Base-by-base conservation (phyloP, 768 basidiomycete genomes). In the Leccinum incarnatum region DNA sequence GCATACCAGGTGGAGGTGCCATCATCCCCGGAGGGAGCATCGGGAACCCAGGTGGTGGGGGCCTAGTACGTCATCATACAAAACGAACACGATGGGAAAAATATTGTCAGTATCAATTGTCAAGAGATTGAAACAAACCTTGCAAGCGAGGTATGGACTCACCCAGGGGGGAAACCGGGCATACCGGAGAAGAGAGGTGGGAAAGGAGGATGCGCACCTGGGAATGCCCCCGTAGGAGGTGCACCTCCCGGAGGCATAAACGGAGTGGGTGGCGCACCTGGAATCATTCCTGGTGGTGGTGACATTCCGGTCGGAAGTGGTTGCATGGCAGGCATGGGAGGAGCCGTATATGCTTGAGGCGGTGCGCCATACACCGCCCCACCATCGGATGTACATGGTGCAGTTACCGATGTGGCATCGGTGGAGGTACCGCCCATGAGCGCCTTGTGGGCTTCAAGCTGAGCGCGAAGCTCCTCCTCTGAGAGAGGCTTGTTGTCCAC, bases 391-490 rank as follows among this genome's bases (percentile, higher is more conserved):
- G 77, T 68, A 51, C 78, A 79, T 11, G 76, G 67, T 2, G 78
- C 67, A 14, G 76, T 63, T 11, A 73, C 52, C 19, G 62, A 51
- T 14, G 73, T 63, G 21, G 75, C 70, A 8, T 78, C 65, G 10
- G 70, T 62, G 5, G 82, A 64, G 51, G 62, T 76, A 8, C 76
- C 81, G 25, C 91, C 89, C 96, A 99, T 98, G 47, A 98, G 81
- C 7, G 89, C 89, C 71, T 88, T 93, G 75, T 98, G 96, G 2
- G 93, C 91, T 55, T 85, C 87, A 3, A 98, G 81, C 71, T 95
- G 92, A 0, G 88, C 86, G 60, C 83, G 84, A 17, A 98, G 81
- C 67, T 98, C 91, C 0, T 89, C 89, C 65, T 96, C 91, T 1
- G 87, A 83, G 5, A 98, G 74, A 1, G 86, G 80, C 3, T 83